These are phyloP conservation scores for Starmera quercuum DNA, from an alignment of 805 yeast genomes.

Conservation along the genomic window DNA sequence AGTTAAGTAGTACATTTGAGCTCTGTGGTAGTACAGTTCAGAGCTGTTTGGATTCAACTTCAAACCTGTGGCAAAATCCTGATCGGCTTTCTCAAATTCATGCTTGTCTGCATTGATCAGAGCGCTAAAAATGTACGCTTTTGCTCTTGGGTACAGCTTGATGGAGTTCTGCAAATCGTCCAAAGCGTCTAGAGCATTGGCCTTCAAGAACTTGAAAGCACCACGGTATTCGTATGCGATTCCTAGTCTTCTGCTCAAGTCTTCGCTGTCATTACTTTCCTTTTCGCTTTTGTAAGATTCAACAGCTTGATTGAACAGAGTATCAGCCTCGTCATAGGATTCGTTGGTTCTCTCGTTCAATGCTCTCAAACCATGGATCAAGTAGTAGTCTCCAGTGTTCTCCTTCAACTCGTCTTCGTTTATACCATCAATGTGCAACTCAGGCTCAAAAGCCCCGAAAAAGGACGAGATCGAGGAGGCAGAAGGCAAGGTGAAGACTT, in stretches of 20 bases:
- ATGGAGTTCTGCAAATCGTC: constrained; percentile 59
- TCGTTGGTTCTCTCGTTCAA: constrained; percentile 36
- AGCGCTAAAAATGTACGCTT: constrained; percentile 77
- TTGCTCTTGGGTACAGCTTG: constrained; percentile 63
- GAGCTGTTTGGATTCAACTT: constrained; percentile 61
- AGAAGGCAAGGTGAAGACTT: constrained; percentile 53
- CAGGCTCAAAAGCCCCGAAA: constrained; percentile 74
- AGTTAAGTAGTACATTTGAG: constrained; percentile 81
- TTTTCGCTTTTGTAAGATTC: constrained; percentile 28
- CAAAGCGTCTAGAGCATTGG: constrained; percentile 60
- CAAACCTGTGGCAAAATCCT: constrained; percentile 67
- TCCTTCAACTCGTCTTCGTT: constrained; percentile 26
- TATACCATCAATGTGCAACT: constrained; percentile 39
- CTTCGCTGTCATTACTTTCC: constrained; percentile 18
- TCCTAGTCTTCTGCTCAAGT: constrained; percentile 37
- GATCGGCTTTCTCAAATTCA: constrained; percentile 58
- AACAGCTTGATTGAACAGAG: constrained; percentile 48
- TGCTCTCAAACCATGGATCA: constrained; percentile 58
- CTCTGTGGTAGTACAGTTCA: constrained; percentile 89
- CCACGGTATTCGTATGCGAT: constrained; percentile 81
- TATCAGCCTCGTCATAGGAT: constrained; percentile 30
- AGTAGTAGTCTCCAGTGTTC: constrained; percentile 55
- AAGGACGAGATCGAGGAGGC: constrained; percentile 79
- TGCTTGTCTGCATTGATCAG: constrained; percentile 77
- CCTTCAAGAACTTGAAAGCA: constrained; percentile 75